Conservation (phyloP, 129 eudicot species). For the Flaveria bidentis region DNA sequence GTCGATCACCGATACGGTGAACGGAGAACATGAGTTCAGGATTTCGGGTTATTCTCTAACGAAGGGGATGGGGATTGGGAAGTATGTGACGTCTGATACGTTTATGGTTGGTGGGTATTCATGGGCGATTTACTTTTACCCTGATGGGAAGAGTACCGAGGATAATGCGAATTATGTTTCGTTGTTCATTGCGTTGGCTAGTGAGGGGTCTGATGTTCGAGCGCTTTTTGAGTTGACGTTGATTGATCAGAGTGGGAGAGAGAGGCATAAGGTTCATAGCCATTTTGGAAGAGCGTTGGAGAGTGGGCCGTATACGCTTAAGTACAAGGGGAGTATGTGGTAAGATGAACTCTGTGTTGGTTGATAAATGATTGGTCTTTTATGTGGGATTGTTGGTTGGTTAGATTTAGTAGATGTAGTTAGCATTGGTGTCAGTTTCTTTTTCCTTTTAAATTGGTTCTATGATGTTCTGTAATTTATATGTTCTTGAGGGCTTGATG, state of each 20-base stretch:
- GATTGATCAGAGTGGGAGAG: slow-evolving; percentile 84
- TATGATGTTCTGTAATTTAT: background rate
- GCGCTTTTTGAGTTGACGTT: slow-evolving; percentile 86
- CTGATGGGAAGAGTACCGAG: slow-evolving; percentile 89
- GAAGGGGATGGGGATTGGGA: slow-evolving; percentile 83
- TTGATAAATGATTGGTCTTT: background rate
- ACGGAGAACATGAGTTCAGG: slow-evolving; percentile 76
- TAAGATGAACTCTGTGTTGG: slow-evolving; percentile 26
- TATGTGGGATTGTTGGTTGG: background rate
- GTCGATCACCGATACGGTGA: slow-evolving; percentile 62
- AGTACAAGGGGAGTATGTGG: slow-evolving; percentile 96
- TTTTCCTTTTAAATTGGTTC: background rate
- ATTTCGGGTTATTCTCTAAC: slow-evolving; percentile 68
- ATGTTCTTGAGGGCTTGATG: background rate
- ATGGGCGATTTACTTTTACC: slow-evolving; percentile 95
- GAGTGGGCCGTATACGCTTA: slow-evolving; percentile 86
- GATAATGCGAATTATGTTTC: slow-evolving; percentile 79
- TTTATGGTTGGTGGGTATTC: slow-evolving; percentile 74
- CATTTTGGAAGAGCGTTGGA: slow-evolving; percentile 93
- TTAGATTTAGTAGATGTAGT: slow-evolving; percentile 15
- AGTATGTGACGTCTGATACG: slow-evolving; percentile 66
- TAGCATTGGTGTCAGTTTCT: background rate
- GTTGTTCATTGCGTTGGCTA: slow-evolving; percentile 78
- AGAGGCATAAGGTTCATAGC: slow-evolving; percentile 85
- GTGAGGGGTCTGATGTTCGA: slow-evolving; percentile 86